A percentile compares a stretch with the other conserved stretches of the same genome.
These are phyloP conservation scores for Asterophora lycoperdoides DNA, from an alignment of 768 basidiomycete species.

Conservation along the genomic window DNA sequence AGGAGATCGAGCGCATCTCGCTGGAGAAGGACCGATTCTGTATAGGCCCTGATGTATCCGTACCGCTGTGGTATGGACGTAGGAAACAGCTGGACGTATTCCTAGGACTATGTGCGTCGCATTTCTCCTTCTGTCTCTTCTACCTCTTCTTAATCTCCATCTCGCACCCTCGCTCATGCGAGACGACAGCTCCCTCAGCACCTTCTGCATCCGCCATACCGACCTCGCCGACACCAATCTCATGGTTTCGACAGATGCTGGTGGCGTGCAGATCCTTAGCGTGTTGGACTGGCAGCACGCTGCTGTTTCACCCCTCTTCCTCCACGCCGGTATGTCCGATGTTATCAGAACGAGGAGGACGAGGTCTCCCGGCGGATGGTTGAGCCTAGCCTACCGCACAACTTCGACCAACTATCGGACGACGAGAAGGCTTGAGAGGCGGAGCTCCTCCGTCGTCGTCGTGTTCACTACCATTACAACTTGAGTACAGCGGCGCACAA, in stretches of 20 bases:
- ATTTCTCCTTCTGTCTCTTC: slow-evolving; percentile 9
- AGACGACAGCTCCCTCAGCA: slow-evolving; percentile 16
- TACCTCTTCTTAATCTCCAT: slow-evolving; percentile 18
- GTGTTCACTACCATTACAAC: slow-evolving; percentile 28
- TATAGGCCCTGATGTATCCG: slow-evolving; percentile 25
- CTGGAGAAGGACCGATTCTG: slow-evolving; percentile 22
- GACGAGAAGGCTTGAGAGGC: slow-evolving; percentile 16
- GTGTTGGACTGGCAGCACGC: slow-evolving; percentile 32
- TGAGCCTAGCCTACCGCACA: slow-evolving; percentile 21
- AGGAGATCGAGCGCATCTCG: slow-evolving; percentile 15
- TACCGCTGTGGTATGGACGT: slow-evolving; percentile 24
- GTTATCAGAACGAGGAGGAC: slow-evolving; percentile 26
- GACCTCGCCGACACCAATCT: slow-evolving; percentile 25
- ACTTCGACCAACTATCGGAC: slow-evolving; percentile 24
- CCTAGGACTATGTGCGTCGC: slow-evolving; percentile 24
- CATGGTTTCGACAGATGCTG: slow-evolving; percentile 19
- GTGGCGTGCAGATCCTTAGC: slow-evolving; percentile 14
- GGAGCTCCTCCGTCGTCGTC: slow-evolving; percentile 25
- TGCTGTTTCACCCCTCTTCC: slow-evolving; percentile 26
- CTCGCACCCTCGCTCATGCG: slow-evolving; percentile 27
- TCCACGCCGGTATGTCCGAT: slow-evolving; percentile 25
- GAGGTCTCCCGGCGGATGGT: slow-evolving; percentile 18
- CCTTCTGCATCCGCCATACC: slow-evolving; percentile 29
- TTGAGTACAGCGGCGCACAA: slow-evolving; percentile 25
- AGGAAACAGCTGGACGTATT: slow-evolving; percentile 17